Percentiles rank a stretch among this genome's conserved stretches.
Evolutionary conservation across 169 alveolate species (phyloP).

Genomic region (Cryptosporidium parvum): DNA sequence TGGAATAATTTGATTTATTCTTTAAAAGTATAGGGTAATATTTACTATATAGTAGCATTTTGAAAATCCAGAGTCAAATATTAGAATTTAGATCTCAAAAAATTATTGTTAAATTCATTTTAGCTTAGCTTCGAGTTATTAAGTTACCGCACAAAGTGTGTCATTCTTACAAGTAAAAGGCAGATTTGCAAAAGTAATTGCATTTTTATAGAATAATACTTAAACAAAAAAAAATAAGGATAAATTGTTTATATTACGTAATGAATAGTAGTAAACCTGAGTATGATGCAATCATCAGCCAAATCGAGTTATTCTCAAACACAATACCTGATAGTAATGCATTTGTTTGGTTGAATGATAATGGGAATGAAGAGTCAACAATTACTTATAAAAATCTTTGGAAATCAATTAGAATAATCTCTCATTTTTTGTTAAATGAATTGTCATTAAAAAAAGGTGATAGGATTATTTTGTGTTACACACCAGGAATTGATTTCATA

Average conservation of each 20-base stretch:
- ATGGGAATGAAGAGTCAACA: conserved; percentile 63
- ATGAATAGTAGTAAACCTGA: conserved; percentile 6
- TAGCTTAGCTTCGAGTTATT: conserved; percentile 7
- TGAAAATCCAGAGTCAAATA: not conserved
- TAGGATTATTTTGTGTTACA: conserved; percentile 76
- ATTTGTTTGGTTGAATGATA: conserved; percentile 68
- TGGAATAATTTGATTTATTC: too few species aligned
- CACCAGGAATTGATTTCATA: conserved; percentile 80
- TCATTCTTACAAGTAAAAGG: conserved; percentile 53
- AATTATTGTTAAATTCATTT: not conserved
- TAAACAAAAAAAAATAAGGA: not conserved
- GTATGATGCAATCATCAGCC: conserved; percentile 46
- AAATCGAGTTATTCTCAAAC: conserved; percentile 36
- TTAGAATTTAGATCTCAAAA: not conserved
- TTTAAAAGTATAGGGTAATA: not conserved
- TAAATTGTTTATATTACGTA: not conserved
- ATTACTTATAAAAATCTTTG: conserved; percentile 37
- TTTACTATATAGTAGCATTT: not conserved
- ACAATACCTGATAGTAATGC: conserved; percentile 42
- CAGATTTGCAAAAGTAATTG: conserved; percentile 71
- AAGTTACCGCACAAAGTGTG: conserved; percentile 53
- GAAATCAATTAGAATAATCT: conserved; percentile 46
- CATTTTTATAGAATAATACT: not conserved
- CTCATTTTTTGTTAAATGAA: conserved; percentile 37
- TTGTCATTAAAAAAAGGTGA: conserved; percentile 51